phyloP scores from a whole-genome alignment of 163 green algal genomes.

The Coccomyxa subellipsoidea region DNA sequence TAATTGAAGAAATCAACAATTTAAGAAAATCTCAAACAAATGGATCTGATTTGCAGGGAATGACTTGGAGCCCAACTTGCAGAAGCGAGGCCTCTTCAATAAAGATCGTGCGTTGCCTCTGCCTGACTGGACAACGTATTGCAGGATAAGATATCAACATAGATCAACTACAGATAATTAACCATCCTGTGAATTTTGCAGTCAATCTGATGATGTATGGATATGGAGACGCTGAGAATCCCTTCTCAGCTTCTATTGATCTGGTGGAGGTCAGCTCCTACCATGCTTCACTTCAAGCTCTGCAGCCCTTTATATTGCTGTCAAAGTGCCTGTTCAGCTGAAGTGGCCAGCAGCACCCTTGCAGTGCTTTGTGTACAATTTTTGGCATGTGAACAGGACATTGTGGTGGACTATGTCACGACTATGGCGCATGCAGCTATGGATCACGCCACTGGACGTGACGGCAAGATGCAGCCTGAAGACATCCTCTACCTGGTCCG shows the following conservation, averaged over 20 bases:
- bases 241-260: conserved; percentile 14
- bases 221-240: conserved; percentile 18
- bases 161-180: no score
- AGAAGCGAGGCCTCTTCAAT: conserved; percentile 20
- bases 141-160: no score
- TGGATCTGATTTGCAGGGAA: not conserved
- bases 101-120: conserved; percentile 14
- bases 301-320: no score
- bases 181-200: not conserved
- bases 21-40: no score
- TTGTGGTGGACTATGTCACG: conserved; percentile 24
- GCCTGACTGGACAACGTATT: not conserved
- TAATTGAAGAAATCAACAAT: no score
- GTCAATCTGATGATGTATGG: conserved; percentile 26
- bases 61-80: not conserved
- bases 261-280: conserved; percentile 8
- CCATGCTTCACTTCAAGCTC: no score
- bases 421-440: conserved; percentile 13
- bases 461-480: conserved; percentile 14
- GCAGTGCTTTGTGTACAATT: no score
- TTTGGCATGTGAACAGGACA: conserved; percentile 15
- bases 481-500: conserved; percentile 19
- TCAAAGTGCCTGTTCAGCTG: no score
- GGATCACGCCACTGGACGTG: conserved; percentile 7
- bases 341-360: no score